These are phyloP conservation scores for Xylariaceae sp. DNA, from an alignment of 2,329 filamentous ascomycete genomes.

Conservation along the genomic window DNA sequence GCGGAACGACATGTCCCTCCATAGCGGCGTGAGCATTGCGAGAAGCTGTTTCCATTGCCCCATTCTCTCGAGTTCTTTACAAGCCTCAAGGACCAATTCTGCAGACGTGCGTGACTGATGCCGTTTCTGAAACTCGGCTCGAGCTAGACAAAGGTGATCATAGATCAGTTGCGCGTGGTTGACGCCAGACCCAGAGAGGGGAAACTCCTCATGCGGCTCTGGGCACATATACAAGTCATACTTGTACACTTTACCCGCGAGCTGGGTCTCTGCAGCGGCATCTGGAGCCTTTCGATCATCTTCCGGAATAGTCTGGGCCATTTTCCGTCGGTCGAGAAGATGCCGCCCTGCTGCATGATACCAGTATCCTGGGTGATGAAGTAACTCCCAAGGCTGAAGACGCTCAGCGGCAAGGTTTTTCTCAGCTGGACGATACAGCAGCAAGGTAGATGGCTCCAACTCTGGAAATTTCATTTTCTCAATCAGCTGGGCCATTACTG, in stretches of 20 bases:
- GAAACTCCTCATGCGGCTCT: constrained; percentile 56
- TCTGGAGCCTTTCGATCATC: constrained; percentile 53
- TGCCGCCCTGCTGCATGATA: constrained; percentile 58
- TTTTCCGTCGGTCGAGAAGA: constrained; percentile 44
- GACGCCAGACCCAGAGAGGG: constrained; percentile 45
- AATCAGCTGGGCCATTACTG: constrained; percentile 58
- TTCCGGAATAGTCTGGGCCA: constrained; percentile 55
- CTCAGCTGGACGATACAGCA: constrained; percentile 52
- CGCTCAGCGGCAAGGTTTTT: constrained; percentile 55
- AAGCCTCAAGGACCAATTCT: constrained; percentile 54
- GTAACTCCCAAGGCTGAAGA: constrained; percentile 57
- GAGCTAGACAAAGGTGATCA: constrained; percentile 46
- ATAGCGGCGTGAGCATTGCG: constrained; percentile 51
- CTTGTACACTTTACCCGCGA: constrained; percentile 47
- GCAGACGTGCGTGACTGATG: constrained; percentile 49
- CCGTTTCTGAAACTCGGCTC: constrained; percentile 49
- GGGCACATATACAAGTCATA: constrained; percentile 67
- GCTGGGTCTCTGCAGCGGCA: constrained; percentile 39
- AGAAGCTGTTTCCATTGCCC: constrained; percentile 51
- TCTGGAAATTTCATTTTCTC: constrained; percentile 49
- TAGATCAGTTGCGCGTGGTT: constrained; percentile 55
- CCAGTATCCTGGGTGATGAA: constrained; percentile 67
- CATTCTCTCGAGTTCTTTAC: constrained; percentile 48
- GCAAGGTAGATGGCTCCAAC: constrained; percentile 38
- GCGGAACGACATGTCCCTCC: constrained; percentile 53